Base-by-base conservation (phyloP, 768 basidiomycete species). In the Panus rudis region DNA sequence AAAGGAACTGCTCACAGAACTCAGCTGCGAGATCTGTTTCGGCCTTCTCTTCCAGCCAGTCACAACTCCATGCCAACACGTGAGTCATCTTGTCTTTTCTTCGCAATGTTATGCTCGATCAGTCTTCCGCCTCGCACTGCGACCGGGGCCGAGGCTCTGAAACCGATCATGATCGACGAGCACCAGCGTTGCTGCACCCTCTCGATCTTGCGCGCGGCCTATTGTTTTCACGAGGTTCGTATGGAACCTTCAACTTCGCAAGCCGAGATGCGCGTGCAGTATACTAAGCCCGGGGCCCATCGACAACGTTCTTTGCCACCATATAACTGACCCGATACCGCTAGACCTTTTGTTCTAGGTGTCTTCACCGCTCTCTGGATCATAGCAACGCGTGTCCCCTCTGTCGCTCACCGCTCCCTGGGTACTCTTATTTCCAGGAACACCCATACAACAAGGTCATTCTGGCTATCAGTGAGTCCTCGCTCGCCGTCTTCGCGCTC, bases 11-110 rank as follows among this genome's bases (percentile, higher is more conserved):
- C 62, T 78, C 19, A 54, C 72, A 10, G 84, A 92, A 52, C 71
- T 94, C 42, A 82, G 78, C 16, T 98, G 94, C 62, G 87, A 92
- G 61, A 92, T 98, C 25, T 98, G 94, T 64, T 86, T 86, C 57
- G 73, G 74, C 57, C 66, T 96, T 28, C 70, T 92, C 51, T 80
- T 81, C 64, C 79, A 89, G 50, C 92, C 94, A 4, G 72, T 92
- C 39, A 97, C 94, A 13, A 88, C 93, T 3, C 88, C 90, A 11
- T 97, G 94, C 63, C 93, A 97, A 62, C 94, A 98, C 65, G 90
- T 88, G 57, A 56, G 82, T 72, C 37, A 35, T 35, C 40, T 38
- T 39, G 43, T 45, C 26, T 25, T 42, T 41, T 37, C 37, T 27
- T 23, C 24, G 22, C 24, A 35, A 49, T 50, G 27, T 41, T 23